Conservation (phyloP, 805 yeast genomes). For the Starmerella apicola region DNA sequence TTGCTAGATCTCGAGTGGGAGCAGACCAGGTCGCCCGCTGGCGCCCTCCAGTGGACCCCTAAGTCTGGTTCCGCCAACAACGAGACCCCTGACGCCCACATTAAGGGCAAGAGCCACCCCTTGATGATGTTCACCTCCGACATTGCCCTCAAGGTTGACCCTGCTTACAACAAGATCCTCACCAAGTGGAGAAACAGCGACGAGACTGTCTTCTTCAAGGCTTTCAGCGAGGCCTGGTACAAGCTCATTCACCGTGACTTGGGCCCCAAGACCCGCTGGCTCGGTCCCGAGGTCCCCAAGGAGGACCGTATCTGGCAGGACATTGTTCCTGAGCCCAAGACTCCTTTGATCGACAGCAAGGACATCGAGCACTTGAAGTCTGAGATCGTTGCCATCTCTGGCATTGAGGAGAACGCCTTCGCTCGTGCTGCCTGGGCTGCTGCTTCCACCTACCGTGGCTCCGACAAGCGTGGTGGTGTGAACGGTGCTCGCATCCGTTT, state of each 20-base stretch:
- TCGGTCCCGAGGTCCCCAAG: conserved; percentile 14
- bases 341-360: conserved; percentile 8
- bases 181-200: conserved; percentile 10
- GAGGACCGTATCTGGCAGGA: conserved; percentile 15
- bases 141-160: conserved; percentile 14
- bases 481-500: conserved; percentile 17
- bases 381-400: conserved; percentile 3
- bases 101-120: conserved; percentile 7
- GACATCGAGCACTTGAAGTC: conserved; percentile 10
- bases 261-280: conserved; percentile 13
- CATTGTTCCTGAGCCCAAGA: conserved; percentile 10
- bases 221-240: conserved; percentile 16
- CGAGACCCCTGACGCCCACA: conserved; percentile 13
- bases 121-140: conserved; percentile 17
- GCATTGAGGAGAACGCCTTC: conserved; percentile 5
- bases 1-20: conserved; percentile 10
- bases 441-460: conserved; percentile 14
- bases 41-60: conserved; percentile 14
- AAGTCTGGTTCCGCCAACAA: conserved; percentile 10
- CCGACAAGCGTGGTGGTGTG: conserved; percentile 17
- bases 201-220: conserved; percentile 10
- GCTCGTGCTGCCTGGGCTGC: conserved; percentile 17
- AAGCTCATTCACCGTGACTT: conserved; percentile 18
- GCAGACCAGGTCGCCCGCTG: conserved; percentile 12
- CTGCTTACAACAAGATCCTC: conserved; percentile 7